Evolutionary conservation across 139 green algal genomes (phyloP).

Genomic region (Chlorella ohadii): DNA sequence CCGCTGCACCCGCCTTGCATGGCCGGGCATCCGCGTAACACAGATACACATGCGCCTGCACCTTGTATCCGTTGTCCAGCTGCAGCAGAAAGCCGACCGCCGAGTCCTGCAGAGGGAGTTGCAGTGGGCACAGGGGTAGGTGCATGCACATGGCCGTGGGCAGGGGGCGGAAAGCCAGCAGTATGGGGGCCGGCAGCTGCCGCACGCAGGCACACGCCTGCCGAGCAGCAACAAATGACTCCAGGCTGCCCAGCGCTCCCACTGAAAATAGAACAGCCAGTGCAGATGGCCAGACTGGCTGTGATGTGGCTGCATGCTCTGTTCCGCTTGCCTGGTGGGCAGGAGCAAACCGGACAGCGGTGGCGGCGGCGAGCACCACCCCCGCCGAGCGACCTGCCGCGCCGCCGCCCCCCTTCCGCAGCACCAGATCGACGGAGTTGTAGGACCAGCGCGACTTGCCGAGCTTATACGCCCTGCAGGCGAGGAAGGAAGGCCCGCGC

Average conservation of each 20-base stretch:
- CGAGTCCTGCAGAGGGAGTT: constrained; percentile 35
- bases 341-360: not conserved
- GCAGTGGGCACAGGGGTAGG: not conserved
- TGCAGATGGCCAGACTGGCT: not conserved
- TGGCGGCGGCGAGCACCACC: not conserved
- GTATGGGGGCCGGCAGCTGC: too few relatives aligned
- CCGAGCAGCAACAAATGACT: not conserved
- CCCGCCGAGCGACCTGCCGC: not conserved
- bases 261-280: too few relatives aligned
- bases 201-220: too few relatives aligned
- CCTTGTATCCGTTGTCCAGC: constrained; percentile 42
- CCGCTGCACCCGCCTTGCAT: not conserved
- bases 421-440: constrained; percentile 53
- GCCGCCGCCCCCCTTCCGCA: constrained; percentile 16
- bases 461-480: constrained; percentile 68
- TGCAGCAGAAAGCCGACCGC: constrained; percentile 53
- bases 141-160: too few relatives aligned
- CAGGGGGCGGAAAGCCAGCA: too few relatives aligned
- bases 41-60: constrained; percentile 54
- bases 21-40: not conserved
- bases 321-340: constrained; percentile 10
- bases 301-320: not conserved
- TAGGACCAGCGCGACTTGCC: constrained; percentile 73
- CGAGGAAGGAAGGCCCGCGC: not conserved
- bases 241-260: not conserved